Base-by-base conservation (phyloP, 257 asterid species). In the Solanum sitiens region DNA sequence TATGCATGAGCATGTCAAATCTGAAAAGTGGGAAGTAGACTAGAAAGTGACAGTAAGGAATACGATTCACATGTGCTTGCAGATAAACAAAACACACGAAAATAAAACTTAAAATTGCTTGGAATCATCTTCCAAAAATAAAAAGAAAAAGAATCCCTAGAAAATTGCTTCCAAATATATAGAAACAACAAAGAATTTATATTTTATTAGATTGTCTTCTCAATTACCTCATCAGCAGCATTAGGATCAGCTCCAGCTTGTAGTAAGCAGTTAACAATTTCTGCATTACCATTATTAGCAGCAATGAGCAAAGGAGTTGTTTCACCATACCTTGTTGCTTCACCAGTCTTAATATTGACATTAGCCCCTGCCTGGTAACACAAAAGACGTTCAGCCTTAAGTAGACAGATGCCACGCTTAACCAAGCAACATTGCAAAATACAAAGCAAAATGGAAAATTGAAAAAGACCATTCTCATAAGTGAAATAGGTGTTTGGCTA, bases 191-290 rank as follows among this genome's bases (percentile, higher is more conserved):
- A 84, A 77, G 83, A 88, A 70, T 39, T 7, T 35, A 75, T 30
- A n/a, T 79, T 73, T 37, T 71, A 20, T 47, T 16, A 79, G 63
- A 45, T 79, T 45, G 27, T 79, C 25, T 79, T 67, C 77, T 67
- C 50, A 68, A 67, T 89, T 92, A 95, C 99, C 96, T 95, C 98
- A 87, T 95, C 99, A 3, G 56, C 23, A 23, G 91, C 94, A 91
- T 96, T 90, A 89, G 99, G 96, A 92, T 95, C 92, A 88, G 96
- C 99, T 89, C 99, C 99, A 87, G 96, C 98, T 91, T 94, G 92
- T 85, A 97, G 87, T 89, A 97, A 94, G 91, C 96, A 93, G 65
- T 92, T 91, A 68, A 97, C 89, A 75, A 97, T 91, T 91, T 95
- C 98, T 21, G 90, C 91, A 92, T 90, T 91, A 74, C 98, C 98